A percentile compares a stretch with the other conserved stretches of the same genome.
Evolutionary conservation across 2,329 filamentous ascomycete species (phyloP).

Genomic region (Neofusicoccum laricinum): DNA sequence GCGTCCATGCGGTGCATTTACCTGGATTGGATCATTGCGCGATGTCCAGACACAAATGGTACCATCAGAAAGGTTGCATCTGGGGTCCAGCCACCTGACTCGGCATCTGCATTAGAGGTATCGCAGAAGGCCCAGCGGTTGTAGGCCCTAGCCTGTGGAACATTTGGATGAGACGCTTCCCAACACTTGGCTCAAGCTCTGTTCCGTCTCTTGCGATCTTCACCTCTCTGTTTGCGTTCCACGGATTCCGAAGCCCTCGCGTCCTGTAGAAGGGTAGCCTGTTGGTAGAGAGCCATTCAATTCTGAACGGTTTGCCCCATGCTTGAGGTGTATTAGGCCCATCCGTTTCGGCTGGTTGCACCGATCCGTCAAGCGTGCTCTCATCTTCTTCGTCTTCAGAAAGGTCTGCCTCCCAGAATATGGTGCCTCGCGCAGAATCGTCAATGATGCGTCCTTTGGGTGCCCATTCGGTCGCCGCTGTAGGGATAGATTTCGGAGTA

Average conservation of each 20-base stretch:
- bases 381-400: conserved; percentile 56
- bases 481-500: conserved; percentile 74
- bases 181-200: conserved; percentile 81
- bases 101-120: conserved; percentile 12
- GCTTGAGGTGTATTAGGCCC: conserved; percentile 48
- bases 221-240: conserved; percentile 93
- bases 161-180: conserved; percentile 71
- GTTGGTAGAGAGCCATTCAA: conserved; percentile 85
- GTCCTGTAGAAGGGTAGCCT: conserved; percentile 86
- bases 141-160: conserved; percentile 59
- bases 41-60: background rate
- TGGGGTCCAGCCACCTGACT: conserved; percentile 3
- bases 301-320: conserved; percentile 87
- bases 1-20: background rate
- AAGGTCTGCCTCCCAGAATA: conserved; percentile 87
- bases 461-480: conserved; percentile 71
- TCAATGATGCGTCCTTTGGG: conserved; percentile 87
- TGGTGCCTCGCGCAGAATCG: conserved; percentile 88
- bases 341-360: conserved; percentile 36
- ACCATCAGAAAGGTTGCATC: conserved; percentile 11
- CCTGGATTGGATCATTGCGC: background rate
- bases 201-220: conserved; percentile 96
- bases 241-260: conserved; percentile 81
- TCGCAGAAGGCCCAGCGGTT: background rate
- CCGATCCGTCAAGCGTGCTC: conserved; percentile 38